Evolutionary conservation across 2,329 filamentous ascomycete genomes (phyloP).

Genomic region (Lomentospora prolificans): DNA sequence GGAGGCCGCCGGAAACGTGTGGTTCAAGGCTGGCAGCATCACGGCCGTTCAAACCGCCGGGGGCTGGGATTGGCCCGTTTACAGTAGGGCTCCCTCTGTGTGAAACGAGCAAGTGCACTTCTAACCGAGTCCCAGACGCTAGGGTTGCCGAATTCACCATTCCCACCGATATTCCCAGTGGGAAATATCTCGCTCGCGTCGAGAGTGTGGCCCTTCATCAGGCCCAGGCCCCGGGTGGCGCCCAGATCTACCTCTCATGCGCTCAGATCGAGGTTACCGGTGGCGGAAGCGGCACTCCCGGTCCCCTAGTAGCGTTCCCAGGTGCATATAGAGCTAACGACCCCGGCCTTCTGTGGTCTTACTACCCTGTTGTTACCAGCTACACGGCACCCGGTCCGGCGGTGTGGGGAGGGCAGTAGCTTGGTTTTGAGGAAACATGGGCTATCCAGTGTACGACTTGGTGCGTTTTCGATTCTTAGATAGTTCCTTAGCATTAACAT

Average conservation of each 20-base stretch:
- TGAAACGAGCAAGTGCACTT: no score
- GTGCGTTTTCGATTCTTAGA: neutral
- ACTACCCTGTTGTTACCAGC: conserved; percentile 23
- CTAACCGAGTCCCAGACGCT: no score
- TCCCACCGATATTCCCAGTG: conserved; percentile 18
- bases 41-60: conserved; percentile 17
- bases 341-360: conserved; percentile 23
- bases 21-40: conserved; percentile 27
- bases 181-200: conserved; percentile 25
- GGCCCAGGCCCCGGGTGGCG: conserved; percentile 20
- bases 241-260: conserved; percentile 28
- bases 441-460: neutral
- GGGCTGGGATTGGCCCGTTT: conserved; percentile 2
- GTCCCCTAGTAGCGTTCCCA: conserved; percentile 21
- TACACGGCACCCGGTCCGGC: conserved; percentile 23
- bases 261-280: conserved; percentile 24
- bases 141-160: conserved; percentile 15
- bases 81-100: neutral
- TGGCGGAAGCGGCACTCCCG: conserved; percentile 19
- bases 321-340: conserved; percentile 23
- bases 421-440: neutral
- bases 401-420: conserved; percentile 15
- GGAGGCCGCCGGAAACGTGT: conserved; percentile 20
- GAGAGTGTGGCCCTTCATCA: conserved; percentile 27
- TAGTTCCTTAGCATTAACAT: neutral